Conservation (phyloP, 1,284 basidiomycete species). For the Tilletia caries region DNA sequence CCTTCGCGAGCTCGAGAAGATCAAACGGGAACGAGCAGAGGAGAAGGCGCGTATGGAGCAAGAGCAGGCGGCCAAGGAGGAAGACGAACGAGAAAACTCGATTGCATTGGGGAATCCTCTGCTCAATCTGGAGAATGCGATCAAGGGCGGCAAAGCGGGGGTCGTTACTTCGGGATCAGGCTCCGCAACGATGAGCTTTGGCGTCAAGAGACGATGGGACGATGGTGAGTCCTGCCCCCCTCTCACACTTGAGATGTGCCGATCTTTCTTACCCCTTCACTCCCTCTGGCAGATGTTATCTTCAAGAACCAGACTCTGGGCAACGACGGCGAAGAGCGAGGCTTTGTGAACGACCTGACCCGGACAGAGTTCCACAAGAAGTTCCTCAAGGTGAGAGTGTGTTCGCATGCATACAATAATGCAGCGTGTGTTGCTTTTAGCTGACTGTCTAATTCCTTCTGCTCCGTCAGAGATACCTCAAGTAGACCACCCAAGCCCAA, state of each 20-base stretch:
- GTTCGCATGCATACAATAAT: neutral
- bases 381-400: slow-evolving; percentile 37
- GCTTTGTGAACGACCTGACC: slow-evolving; percentile 50
- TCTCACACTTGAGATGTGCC: neutral
- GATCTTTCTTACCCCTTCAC: too few relatives aligned
- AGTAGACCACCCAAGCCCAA: neutral
- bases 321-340: slow-evolving; percentile 21
- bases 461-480: neutral
- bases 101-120: slow-evolving; percentile 50
- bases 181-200: slow-evolving; percentile 20
- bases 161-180: neutral
- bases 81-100: slow-evolving; percentile 34
- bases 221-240: slow-evolving; percentile 23
- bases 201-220: slow-evolving; percentile 46
- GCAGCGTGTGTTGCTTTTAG: too few relatives aligned
- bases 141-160: slow-evolving; percentile 20
- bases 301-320: slow-evolving; percentile 50
- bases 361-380: slow-evolving; percentile 49
- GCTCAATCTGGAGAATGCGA: slow-evolving; percentile 41
- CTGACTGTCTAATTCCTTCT: neutral
- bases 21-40: slow-evolving; percentile 42
- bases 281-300: slow-evolving; percentile 35
- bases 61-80: slow-evolving; percentile 15
- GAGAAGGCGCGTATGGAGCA: slow-evolving; percentile 28
- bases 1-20: slow-evolving; percentile 45